Evolutionary conservation across 352 stramenopile species (phyloP).

Genomic region (Phytophthora colocasiae): DNA sequence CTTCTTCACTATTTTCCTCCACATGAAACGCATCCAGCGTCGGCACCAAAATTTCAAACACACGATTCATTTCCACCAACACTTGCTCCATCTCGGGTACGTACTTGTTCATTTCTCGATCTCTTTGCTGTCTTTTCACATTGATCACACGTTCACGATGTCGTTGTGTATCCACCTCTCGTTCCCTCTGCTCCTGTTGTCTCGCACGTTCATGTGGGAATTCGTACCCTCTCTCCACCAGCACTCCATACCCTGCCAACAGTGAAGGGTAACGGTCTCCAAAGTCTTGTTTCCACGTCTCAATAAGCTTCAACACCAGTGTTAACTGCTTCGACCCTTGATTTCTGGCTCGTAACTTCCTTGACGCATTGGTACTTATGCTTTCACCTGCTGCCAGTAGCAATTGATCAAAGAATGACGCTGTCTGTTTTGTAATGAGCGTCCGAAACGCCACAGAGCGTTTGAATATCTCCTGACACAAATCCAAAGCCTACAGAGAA

Average conservation of each 20-base stretch:
- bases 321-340: constrained; percentile 34
- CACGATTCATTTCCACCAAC: constrained; percentile 74
- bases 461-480: constrained; percentile 67
- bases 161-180: constrained; percentile 10
- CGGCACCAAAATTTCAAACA: constrained; percentile 79
- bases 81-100: constrained; percentile 73
- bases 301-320: constrained; percentile 56
- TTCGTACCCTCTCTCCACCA: constrained; percentile 58
- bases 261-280: constrained; percentile 62
- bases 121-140: constrained; percentile 39
- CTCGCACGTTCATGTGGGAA: constrained; percentile 53
- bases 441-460: constrained; percentile 60
- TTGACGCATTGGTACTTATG: constrained; percentile 36
- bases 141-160: constrained; percentile 32
- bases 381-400: constrained; percentile 54
- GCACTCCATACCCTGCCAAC: constrained; percentile 52
- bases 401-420: constrained; percentile 56
- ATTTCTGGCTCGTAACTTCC: constrained; percentile 21
- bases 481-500: constrained; percentile 33
- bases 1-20: constrained; percentile 5
- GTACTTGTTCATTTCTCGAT: constrained; percentile 55
- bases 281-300: constrained; percentile 70
- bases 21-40: constrained; percentile 73
- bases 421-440: constrained; percentile 48
- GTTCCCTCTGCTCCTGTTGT: constrained; percentile 25